Evolutionary conservation across 2,329 filamentous ascomycete species (phyloP), one percentile per base, ranked within the genome.

Genomic region (Calonectria crousiana): DNA sequence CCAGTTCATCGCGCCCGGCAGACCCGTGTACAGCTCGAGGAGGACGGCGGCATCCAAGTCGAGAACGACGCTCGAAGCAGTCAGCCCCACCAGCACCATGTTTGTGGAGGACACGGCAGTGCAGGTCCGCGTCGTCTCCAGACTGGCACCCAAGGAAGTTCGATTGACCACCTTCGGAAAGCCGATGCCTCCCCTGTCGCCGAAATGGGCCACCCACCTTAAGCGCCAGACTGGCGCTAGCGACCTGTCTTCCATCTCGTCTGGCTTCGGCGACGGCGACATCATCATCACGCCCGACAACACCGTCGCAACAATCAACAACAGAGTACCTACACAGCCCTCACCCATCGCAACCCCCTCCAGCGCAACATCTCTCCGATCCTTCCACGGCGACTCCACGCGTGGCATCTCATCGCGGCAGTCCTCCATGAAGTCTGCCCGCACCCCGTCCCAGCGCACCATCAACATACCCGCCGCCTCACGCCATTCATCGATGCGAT

Each of bases 251-350:
- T 93, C 91, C 0, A 84, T 93, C 5, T 93, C 91, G 0, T 93
- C 92, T 0, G 91, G 91, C 9, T 93, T 93, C 75, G 91, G 91
- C 23, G 91, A 93, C 78, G 90, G 88, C 30, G 89, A 92, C 56
- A 90, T 92, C 34, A 87, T 90, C 38, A 82, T 89, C 32, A 86
- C 86, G 8, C 83, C 82, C 34, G 74, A 75, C 68, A 74, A 79
- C 62, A 76, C 83, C 71, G 70, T 80, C 67, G 65, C 78, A 70
- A 72, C 52, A 6, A 51, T 69, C 71, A 76, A 44, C 74, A 76
- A 26, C 26, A 76, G 56, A 74, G 68, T 28, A 18, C 79, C 64
- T 18, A 44, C 44, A 41, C 66, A 68, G 4, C 78, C 78, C 10
- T 74, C 75, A 5, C 73, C 69, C 16, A 69, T 69, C 47, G 74